Evolutionary conservation across 768 basidiomycete genomes (phyloP).

Genomic region (Boletus patriciae): DNA sequence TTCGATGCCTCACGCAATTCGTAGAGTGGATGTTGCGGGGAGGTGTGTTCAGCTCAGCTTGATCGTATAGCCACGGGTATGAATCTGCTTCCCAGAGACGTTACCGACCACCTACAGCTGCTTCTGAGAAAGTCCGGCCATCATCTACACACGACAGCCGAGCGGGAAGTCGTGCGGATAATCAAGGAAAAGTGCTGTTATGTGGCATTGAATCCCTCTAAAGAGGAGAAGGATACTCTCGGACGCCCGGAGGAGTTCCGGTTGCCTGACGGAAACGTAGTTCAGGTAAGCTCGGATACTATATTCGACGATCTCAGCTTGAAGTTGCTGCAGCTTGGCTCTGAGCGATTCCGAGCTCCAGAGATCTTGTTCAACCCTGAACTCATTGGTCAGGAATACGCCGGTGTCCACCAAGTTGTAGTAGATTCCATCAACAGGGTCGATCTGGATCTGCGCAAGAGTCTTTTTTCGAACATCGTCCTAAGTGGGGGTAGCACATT

Average conservation of each 20-base stretch:
- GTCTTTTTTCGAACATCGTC: constrained; percentile 94
- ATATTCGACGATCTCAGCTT: constrained; percentile 13
- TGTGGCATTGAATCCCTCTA: constrained; percentile 85
- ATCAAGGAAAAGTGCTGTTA: constrained; percentile 99
- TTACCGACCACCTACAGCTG: constrained; percentile 94
- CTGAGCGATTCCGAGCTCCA: constrained; percentile 94
- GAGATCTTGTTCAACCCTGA: constrained; percentile 98
- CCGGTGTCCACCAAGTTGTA: constrained; percentile 96
- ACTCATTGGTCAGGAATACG: constrained; percentile 92
- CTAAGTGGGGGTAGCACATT: constrained; percentile 95
- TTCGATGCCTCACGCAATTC: constrained; percentile 98
- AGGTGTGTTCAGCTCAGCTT: constrained; percentile 49
- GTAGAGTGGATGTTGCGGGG: constrained; percentile 94
- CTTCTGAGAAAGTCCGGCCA: constrained; percentile 93
- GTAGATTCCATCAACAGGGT: constrained; percentile 98
- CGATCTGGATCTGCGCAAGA: constrained; percentile 94
- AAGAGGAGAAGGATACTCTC: constrained; percentile 90
- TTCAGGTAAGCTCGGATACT: constrained; percentile 61
- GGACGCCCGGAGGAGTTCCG: constrained; percentile 85
- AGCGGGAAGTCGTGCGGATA: constrained; percentile 92
- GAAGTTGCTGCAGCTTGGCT: constrained; percentile 64
- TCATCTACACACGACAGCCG: constrained; percentile 94
- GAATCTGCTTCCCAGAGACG: constrained; percentile 58
- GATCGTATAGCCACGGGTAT: neutral
- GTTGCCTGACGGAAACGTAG: constrained; percentile 91